These are phyloP conservation scores for Ceratocystis cacaofunesta DNA, from an alignment of 2,329 filamentous ascomycete species.

Conservation along the genomic window DNA sequence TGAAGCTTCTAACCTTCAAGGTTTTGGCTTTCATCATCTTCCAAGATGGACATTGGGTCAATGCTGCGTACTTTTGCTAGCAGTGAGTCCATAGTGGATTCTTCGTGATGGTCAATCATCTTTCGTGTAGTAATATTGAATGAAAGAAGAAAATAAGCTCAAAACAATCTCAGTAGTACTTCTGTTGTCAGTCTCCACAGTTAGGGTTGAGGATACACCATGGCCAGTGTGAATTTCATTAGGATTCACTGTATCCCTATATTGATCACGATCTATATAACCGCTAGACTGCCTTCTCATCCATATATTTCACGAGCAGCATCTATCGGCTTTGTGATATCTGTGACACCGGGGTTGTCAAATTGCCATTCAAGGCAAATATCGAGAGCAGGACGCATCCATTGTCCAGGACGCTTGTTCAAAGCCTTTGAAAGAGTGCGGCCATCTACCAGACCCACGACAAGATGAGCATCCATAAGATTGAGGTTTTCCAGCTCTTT, in stretches of 20 bases:
- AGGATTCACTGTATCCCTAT: not conserved
- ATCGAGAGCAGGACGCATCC: constrained; percentile 69
- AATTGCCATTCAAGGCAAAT: constrained; percentile 81
- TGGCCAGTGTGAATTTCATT: not conserved
- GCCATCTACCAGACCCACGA: constrained; percentile 59
- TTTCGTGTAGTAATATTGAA: not conserved
- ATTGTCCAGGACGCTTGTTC: constrained; percentile 57
- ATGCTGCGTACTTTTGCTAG: not conserved
- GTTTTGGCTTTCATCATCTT: not conserved
- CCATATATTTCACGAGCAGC: constrained; percentile 26
- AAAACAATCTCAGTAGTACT: not conserved
- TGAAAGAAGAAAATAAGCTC: not conserved
- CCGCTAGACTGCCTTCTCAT: not conserved
- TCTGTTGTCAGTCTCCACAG: not conserved
- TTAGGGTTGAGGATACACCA: constrained; percentile 1
- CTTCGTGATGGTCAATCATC: not conserved
- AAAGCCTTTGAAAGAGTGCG: constrained; percentile 55
- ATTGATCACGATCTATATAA: not conserved
- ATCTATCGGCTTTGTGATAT: constrained; percentile 43
- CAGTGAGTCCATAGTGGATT: not conserved
- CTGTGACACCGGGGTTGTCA: constrained; percentile 52
- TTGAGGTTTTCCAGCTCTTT: constrained; percentile 40
- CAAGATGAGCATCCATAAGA: constrained; percentile 40
- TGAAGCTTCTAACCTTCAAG: not conserved
- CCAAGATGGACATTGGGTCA: not conserved